These are phyloP conservation scores for Trichoderma citrinoviride DNA, from an alignment of 2,329 filamentous ascomycete species.

Conservation along the genomic window DNA sequence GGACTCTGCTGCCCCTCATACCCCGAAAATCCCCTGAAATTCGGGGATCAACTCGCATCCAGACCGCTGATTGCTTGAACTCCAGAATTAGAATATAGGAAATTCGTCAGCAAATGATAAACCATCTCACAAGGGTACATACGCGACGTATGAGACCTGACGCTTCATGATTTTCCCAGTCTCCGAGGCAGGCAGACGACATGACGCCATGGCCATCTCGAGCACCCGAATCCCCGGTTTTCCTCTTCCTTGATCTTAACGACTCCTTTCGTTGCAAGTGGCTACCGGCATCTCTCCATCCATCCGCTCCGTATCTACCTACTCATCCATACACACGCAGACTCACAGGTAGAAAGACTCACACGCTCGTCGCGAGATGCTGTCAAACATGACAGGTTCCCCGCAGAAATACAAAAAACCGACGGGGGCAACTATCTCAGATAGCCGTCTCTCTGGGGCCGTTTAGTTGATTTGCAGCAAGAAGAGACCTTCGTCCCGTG, in stretches of 20 bases:
- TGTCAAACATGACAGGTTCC: constrained; percentile 23
- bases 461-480: constrained; percentile 10
- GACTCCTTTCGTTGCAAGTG: background rate
- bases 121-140: background rate
- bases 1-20: too few species aligned
- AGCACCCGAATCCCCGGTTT: background rate
- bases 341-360: too few species aligned
- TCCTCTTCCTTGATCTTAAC: too few species aligned
- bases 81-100: background rate
- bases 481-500: constrained; percentile 3
- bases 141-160: background rate
- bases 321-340: background rate
- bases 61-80: background rate
- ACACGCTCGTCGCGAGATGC: constrained; percentile 11
- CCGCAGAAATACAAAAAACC: constrained; percentile 9
- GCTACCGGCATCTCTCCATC: constrained; percentile 17
- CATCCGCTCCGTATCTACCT: too few species aligned
- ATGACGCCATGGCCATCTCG: background rate
- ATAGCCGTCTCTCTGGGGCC: constrained; percentile 18
- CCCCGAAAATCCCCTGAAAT: background rate
- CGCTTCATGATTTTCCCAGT: background rate
- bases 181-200: background rate
- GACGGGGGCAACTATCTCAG: constrained; percentile 19
- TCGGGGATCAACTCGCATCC: background rate
- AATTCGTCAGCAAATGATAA: background rate